These are phyloP conservation scores for Xylariaceae sp. DNA, from an alignment of 2,329 filamentous ascomycete genomes.

Conservation along the genomic window DNA sequence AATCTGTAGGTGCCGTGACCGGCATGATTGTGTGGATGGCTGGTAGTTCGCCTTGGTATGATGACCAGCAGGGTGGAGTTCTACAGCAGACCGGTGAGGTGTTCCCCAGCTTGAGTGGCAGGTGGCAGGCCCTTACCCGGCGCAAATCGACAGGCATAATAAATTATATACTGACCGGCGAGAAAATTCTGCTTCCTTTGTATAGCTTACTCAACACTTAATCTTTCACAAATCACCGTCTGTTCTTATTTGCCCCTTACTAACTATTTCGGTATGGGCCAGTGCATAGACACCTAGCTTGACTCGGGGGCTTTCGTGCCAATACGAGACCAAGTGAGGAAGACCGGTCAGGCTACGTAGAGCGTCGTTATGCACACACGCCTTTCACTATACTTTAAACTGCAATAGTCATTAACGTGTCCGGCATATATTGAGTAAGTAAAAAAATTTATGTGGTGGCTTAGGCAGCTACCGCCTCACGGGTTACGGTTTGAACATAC, in stretches of 20 bases:
- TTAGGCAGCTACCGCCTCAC: too few species aligned
- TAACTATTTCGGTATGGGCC: too few species aligned
- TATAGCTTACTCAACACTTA: too few species aligned
- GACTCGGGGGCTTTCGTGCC: too few species aligned
- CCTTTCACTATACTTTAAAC: neutral
- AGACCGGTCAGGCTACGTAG: neutral
- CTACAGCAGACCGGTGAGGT: neutral
- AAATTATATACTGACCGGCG: too few species aligned
- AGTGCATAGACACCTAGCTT: too few species aligned
- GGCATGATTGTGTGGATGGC: neutral
- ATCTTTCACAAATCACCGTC: too few species aligned
- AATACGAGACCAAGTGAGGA: neutral
- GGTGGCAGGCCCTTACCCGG: neutral
- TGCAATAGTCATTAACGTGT: neutral
- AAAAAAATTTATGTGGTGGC: too few species aligned
- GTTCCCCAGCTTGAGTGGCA: too few species aligned
- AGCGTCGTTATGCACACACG: neutral
- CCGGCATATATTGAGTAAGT: neutral
- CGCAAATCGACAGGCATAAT: neutral
- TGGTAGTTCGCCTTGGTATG: neutral
- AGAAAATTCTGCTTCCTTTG: too few species aligned
- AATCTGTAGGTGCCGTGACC: neutral
- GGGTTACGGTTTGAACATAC: too few species aligned
- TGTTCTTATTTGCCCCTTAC: too few species aligned
- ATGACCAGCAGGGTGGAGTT: neutral